phyloP scores from a whole-genome alignment of 345 rosid species.

The Punica granatum region DNA sequence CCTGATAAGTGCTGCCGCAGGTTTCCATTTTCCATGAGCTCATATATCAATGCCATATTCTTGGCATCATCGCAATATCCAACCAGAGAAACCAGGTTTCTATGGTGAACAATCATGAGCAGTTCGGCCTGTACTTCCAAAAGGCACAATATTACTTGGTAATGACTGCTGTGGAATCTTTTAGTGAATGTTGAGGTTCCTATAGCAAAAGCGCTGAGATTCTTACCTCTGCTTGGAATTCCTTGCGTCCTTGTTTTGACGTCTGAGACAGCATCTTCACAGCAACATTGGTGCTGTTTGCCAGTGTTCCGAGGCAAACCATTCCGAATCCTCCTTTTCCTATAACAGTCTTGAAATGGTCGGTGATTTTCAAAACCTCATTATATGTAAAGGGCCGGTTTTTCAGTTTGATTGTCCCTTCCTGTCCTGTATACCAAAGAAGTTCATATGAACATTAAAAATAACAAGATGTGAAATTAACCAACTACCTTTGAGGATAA shows the following conservation, averaged over 20 bases:
- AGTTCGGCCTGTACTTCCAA: slow-evolving; percentile 33
- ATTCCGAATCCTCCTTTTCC: slow-evolving; percentile 47
- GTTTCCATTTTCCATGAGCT: slow-evolving; percentile 54
- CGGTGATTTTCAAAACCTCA: slow-evolving; percentile 32
- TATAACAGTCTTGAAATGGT: slow-evolving; percentile 29
- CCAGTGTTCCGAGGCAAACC: slow-evolving; percentile 17
- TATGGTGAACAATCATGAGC: slow-evolving; percentile 54
- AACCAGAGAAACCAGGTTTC: slow-evolving; percentile 39
- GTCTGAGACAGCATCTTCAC: slow-evolving; percentile 19
- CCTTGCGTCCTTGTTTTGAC: slow-evolving; percentile 18
- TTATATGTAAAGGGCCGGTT: slow-evolving; percentile 19
- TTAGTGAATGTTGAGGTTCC: not conserved
- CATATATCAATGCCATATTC: slow-evolving; percentile 40
- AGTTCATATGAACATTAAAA: not conserved
- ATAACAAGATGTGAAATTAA: not conserved
- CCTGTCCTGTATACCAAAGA: not conserved
- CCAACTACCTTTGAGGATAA: not conserved
- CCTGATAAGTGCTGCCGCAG: slow-evolving; percentile 31
- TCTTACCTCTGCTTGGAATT: slow-evolving; percentile 25
- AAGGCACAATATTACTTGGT: too few species aligned
- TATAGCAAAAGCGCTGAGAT: too few species aligned
- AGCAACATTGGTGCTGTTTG: slow-evolving; percentile 17
- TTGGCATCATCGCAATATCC: slow-evolving; percentile 45
- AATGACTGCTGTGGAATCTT: not conserved
- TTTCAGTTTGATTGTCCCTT: not conserved